These are phyloP conservation scores for Phytophthora fragariaefolia DNA, from an alignment of 352 stramenopile genomes.

Conservation along the genomic window DNA sequence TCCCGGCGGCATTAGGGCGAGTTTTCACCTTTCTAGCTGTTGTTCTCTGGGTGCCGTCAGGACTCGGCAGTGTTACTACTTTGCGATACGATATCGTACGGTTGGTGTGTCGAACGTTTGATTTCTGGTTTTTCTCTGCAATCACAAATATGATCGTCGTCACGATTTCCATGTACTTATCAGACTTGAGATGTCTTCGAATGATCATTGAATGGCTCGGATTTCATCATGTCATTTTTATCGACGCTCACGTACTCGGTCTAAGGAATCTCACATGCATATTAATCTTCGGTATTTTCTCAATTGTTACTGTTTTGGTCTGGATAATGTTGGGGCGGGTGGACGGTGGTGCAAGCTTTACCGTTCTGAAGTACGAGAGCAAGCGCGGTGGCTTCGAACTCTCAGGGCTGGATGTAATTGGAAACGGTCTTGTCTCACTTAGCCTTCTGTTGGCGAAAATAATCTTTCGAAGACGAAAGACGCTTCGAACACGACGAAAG, in stretches of 20 bases:
- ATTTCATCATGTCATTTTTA: conserved; percentile 38
- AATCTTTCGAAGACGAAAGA: conserved; percentile 29
- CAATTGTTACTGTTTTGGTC: conserved; percentile 13
- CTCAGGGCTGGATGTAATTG: conserved; percentile 26
- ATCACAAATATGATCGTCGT: conserved; percentile 32
- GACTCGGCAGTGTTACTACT: conserved; percentile 27
- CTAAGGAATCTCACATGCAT: conserved; percentile 17
- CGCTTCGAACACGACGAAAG: conserved; percentile 11
- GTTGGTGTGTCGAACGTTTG: conserved; percentile 38
- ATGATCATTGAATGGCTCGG: conserved; percentile 32
- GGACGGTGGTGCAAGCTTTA: conserved; percentile 14
- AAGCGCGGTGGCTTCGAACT: conserved; percentile 24
- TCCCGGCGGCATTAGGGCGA: conserved; percentile 9
- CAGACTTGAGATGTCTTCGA: conserved; percentile 28
- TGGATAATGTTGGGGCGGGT: conserved; percentile 29
- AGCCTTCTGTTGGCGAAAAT: conserved; percentile 34
- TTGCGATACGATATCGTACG: conserved; percentile 46
- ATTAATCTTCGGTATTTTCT: conserved; percentile 21
- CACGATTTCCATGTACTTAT: conserved; percentile 37
- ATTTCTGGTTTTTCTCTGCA: conserved; percentile 52
- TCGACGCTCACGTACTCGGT: conserved; percentile 38
- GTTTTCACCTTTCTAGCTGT: conserved; percentile 20
- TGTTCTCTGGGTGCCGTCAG: conserved; percentile 27
- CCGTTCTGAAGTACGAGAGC: conserved; percentile 27
- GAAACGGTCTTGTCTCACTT: conserved; percentile 35